phyloP scores from a whole-genome alignment of 1,284 basidiomycete genomes.

The Xerocomus amazonicus region DNA sequence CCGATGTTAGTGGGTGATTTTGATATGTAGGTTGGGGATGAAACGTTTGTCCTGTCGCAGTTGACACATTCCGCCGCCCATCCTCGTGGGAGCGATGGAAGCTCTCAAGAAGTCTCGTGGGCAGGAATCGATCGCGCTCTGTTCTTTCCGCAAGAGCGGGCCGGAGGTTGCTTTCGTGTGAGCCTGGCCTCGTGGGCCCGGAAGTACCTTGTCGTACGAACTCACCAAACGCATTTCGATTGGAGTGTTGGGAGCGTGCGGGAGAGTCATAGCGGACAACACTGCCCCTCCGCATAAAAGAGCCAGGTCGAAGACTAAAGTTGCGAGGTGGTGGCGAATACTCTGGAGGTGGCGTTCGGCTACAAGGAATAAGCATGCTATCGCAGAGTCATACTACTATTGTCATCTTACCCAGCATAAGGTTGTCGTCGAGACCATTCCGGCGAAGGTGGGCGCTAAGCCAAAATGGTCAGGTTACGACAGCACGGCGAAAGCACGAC shows the following conservation, averaged over 20 bases:
- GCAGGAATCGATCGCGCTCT: slow-evolving; percentile 26
- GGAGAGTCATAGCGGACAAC: slow-evolving; percentile 5
- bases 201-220: slow-evolving; percentile 10
- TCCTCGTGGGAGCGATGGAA: slow-evolving; percentile 26
- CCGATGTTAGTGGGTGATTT: slow-evolving; percentile 1
- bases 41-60: slow-evolving; percentile 10
- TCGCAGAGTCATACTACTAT: not conserved
- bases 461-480: slow-evolving; percentile 5
- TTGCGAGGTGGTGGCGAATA: slow-evolving; percentile 24
- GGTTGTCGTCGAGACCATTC: slow-evolving; percentile 25
- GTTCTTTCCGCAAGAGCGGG: slow-evolving; percentile 15
- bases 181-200: slow-evolving; percentile 7
- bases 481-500: not conserved
- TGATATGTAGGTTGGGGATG: slow-evolving; percentile 6
- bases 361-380: slow-evolving; percentile 11
- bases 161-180: slow-evolving; percentile 15
- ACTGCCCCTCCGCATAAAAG: slow-evolving; percentile 18
- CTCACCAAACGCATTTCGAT: slow-evolving; percentile 15
- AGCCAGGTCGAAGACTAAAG: slow-evolving; percentile 15
- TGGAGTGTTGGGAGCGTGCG: slow-evolving; percentile 9
- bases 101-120: slow-evolving; percentile 22
- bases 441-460: slow-evolving; percentile 24
- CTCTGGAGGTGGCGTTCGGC: slow-evolving; percentile 27
- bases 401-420: slow-evolving; percentile 22
- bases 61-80: slow-evolving; percentile 16